phyloP scores from a whole-genome alignment of 2,329 filamentous ascomycete species.

The Aspergillus udagawae region DNA sequence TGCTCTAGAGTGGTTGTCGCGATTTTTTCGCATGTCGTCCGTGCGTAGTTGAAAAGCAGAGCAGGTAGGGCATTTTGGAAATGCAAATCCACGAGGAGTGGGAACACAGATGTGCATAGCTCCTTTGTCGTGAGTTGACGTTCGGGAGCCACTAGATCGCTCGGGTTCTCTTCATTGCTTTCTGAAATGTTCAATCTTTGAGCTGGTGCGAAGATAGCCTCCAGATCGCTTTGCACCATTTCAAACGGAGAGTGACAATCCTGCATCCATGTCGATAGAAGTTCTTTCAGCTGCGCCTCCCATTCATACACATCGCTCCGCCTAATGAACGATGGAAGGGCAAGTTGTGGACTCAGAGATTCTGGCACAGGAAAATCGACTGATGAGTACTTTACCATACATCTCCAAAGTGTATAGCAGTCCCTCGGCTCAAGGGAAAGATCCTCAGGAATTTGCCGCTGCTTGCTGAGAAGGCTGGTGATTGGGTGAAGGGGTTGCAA shows the following conservation, averaged over 20 bases:
- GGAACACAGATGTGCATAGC: background rate
- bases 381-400: constrained; percentile 58
- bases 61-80: constrained; percentile 64
- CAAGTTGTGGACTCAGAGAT: constrained; percentile 27
- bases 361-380: constrained; percentile 44
- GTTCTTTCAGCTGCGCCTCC: constrained; percentile 58
- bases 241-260: constrained; percentile 52
- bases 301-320: constrained; percentile 65
- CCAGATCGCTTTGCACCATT: constrained; percentile 48
- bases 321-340: constrained; percentile 52
- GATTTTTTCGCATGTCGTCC: constrained; percentile 59
- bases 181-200: background rate
- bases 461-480: constrained; percentile 57
- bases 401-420: constrained; percentile 62
- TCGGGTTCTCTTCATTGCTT: background rate
- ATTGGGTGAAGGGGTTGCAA: constrained; percentile 66
- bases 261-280: constrained; percentile 59
- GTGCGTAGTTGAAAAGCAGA: constrained; percentile 74
- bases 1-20: constrained; percentile 43
- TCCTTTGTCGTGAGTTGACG: background rate
- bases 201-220: background rate
- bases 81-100: constrained; percentile 39
- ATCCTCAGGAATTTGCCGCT: constrained; percentile 63
- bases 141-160: background rate
- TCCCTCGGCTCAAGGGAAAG: constrained; percentile 67